Conservation (phyloP, 164 flowering plant genomes). For the Warburgia ugandensis region DNA sequence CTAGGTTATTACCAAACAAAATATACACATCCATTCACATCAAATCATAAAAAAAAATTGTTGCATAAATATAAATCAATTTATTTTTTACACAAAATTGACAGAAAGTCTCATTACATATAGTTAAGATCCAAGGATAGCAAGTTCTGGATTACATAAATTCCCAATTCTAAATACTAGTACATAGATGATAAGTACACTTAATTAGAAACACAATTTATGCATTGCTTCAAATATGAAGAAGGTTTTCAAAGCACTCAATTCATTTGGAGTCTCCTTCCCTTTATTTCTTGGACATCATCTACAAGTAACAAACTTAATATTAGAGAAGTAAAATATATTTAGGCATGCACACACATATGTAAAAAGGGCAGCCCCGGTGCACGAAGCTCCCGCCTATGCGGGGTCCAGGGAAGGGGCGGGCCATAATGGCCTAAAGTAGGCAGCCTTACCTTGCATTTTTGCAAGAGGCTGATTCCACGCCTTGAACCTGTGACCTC, state of each 20-base stretch:
- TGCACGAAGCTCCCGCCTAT: no score
- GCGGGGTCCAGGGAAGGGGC: no score
- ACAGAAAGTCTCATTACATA: not conserved
- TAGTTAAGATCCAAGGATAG: not conserved
- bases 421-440: no score
- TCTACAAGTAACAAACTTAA: constrained; percentile 16
- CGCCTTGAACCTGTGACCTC: no score
- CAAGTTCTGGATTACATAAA: not conserved
- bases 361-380: not conserved
- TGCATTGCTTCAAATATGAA: not conserved
- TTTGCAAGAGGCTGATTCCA: no score
- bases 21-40: no score
- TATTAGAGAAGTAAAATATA: not conserved
- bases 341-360: not conserved
- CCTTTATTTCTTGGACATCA: constrained; percentile 34
- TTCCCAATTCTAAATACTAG: not conserved
- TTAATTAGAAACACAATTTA: not conserved
- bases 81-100: not conserved
- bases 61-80: not conserved
- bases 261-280: constrained; percentile 54
- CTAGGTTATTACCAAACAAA: no score
- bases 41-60: no score
- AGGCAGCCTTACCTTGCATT: no score
- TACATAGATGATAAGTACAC: not conserved
- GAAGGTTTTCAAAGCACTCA: constrained; percentile 12